Percentiles rank a stretch among this genome's conserved stretches.
Conservation (phyloP, 192 early-diverging fungal genomes). For the Gaertneriomyces sp. region DNA sequence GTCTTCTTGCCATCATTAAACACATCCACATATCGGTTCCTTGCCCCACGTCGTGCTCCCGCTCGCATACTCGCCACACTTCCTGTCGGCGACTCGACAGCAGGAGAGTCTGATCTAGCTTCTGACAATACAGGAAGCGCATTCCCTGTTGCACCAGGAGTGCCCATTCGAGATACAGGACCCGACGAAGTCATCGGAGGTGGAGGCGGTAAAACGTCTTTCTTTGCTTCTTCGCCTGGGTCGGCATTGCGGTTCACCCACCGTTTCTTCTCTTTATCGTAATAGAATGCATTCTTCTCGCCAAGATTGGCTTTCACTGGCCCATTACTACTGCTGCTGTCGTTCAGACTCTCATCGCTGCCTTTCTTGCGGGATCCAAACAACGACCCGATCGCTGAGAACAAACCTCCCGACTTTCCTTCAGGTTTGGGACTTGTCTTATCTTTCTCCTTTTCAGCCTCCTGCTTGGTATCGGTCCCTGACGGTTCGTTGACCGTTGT, state of each 20-base stretch:
- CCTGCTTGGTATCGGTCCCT: conserved; percentile 42
- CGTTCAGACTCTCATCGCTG: conserved; percentile 4
- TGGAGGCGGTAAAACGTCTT: conserved; percentile 40
- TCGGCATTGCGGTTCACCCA: conserved; percentile 81
- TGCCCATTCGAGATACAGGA: neutral
- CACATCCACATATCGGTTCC: conserved; percentile 51
- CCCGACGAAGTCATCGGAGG: conserved; percentile 25
- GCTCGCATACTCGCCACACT: neutral
- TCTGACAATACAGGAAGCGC: neutral
- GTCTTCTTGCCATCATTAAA: conserved; percentile 34
- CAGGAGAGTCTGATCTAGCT: neutral
- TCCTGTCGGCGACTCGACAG: neutral
- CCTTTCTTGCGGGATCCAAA: conserved; percentile 32
- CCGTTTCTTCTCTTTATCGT: conserved; percentile 76
- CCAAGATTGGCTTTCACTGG: conserved; percentile 82
- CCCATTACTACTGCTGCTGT: conserved; percentile 12
- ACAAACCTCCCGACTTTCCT: conserved; percentile 15
- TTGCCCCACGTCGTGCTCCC: conserved; percentile 32
- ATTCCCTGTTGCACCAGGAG: neutral
- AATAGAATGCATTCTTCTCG: conserved; percentile 78
- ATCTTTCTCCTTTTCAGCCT: conserved; percentile 18
- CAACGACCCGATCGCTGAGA: conserved; percentile 37
- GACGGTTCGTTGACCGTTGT: conserved; percentile 17
- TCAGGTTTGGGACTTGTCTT: conserved; percentile 1
- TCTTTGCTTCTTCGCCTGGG: conserved; percentile 28